These are phyloP conservation scores for Auricularia heimuer DNA, from an alignment of 768 basidiomycete species.

Conservation along the genomic window DNA sequence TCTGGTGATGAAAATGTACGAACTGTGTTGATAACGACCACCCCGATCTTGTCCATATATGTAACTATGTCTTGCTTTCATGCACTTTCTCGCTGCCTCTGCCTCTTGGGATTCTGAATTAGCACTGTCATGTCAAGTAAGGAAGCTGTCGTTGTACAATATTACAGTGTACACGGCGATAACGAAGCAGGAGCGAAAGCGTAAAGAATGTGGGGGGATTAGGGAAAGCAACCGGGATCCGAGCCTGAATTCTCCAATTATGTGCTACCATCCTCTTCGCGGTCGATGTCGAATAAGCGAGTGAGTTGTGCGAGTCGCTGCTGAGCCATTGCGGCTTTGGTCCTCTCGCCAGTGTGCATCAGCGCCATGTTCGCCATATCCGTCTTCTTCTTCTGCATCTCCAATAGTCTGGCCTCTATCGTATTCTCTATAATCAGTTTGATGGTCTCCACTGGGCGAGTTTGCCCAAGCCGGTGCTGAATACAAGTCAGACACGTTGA, in stretches of 20 bases:
- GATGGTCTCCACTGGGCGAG: constrained; percentile 78
- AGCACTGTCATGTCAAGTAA: too few species aligned
- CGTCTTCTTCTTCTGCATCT: constrained; percentile 92
- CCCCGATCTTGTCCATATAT: neutral
- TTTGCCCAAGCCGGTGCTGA: constrained; percentile 94
- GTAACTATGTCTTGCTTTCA: neutral
- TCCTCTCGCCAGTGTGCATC: constrained; percentile 51
- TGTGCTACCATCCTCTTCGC: too few species aligned
- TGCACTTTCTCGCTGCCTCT: too few species aligned
- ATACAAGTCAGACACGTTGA: constrained; percentile 4
- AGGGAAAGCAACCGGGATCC: neutral
- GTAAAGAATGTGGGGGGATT: constrained; percentile 12
- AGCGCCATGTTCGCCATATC: constrained; percentile 91
- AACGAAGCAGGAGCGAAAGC: neutral
- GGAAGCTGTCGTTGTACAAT: neutral
- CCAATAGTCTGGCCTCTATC: constrained; percentile 85
- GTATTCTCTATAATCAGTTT: constrained; percentile 92
- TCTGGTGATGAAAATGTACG: constrained; percentile 42
- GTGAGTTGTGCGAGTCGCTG: constrained; percentile 81
- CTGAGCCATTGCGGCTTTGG: constrained; percentile 78
- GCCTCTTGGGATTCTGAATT: too few species aligned
- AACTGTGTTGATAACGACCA: neutral
- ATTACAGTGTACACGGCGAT: neutral
- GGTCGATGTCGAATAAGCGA: constrained; percentile 42
- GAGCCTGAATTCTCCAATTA: neutral